Evolutionary conservation across 306 rosid genomes (phyloP), one percentile per base, ranked within the genome.

Genomic region (Luffa acutangula): DNA sequence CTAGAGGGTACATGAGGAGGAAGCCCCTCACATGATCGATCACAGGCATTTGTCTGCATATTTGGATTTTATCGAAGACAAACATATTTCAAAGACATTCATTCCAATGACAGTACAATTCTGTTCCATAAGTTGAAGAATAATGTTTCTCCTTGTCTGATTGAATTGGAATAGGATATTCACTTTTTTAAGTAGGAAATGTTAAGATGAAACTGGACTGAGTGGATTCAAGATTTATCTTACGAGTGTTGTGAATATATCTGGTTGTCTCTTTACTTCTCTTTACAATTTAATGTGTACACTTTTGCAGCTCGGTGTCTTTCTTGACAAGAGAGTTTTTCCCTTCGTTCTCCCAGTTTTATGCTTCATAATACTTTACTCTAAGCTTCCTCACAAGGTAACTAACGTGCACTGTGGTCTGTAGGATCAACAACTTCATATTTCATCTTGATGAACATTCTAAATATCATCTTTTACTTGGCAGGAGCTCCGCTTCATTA

Each of bases 381-480:
- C 97, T 72, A 92, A 88, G 95, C 97, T 94, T 87, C 93, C 97
- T 64, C 97, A 94, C 88, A 94, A 94, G 98, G 98, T 94, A 86
- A n/a, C 46, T 49, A 45, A 79, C 25, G 46, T 72, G 36, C 21
- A 9, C 51, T 36, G 49, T 21, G 76, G 60, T 39, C 56, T 71
- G 77, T 25, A 45, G 41, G 21, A 74, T 14, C 45, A 15, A 2
- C 8, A 14, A 49, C 45, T 21, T 72, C 54, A 72, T 18, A 43
- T 48, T 21, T 72, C 20, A 21, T 46, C 77, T 12, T 74, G 60
- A 74, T 51, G 33, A 65, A 2, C 72, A 31, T 64, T 13, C 21
- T 64, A 34, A 65, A 49, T 73, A 48, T 42, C 42, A 43, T 66
- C 43, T 64, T 72, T 83, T 63, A 79, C 85, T 74, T 75, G 87